Conservation (phyloP, 192 early-diverging fungal species). For the Coemansia sp. region DNA sequence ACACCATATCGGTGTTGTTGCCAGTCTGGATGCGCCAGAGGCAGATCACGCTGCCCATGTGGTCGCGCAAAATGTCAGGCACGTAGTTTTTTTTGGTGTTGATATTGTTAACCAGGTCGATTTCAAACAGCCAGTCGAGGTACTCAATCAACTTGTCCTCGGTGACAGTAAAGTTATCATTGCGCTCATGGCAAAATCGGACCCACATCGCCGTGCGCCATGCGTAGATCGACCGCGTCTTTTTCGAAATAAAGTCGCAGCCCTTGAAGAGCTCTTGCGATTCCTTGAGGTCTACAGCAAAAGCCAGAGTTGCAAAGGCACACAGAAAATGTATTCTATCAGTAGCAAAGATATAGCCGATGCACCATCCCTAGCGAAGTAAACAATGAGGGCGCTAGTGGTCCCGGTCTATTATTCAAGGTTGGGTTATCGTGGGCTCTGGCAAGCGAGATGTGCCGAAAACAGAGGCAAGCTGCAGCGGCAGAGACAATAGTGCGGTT, state of each 20-base stretch:
- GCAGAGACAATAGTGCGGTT: neutral
- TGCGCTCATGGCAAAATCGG: conserved; percentile 47
- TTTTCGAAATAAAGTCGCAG: conserved; percentile 54
- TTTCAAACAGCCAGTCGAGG: conserved; percentile 54
- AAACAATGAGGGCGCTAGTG: neutral
- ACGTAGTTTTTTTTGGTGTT: conserved; percentile 56
- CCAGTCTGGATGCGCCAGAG: conserved; percentile 54
- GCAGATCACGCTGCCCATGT: conserved; percentile 53
- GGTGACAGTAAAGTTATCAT: conserved; percentile 36
- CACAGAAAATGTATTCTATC: neutral
- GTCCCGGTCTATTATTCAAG: neutral
- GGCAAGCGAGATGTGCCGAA: neutral
- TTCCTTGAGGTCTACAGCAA: conserved; percentile 48
- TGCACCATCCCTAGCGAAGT: neutral
- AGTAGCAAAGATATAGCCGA: neutral
- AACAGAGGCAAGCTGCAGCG: neutral
- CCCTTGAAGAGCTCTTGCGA: conserved; percentile 49
- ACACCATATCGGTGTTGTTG: conserved; percentile 46
- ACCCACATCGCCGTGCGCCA: conserved; percentile 53
- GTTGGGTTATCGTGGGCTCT: neutral
- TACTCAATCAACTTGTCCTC: conserved; percentile 48
- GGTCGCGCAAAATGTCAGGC: conserved; percentile 53
- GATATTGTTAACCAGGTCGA: conserved; percentile 52
- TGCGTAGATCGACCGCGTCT: conserved; percentile 53
- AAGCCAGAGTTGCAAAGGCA: neutral